A percentile compares a stretch with the other conserved stretches of the same genome.
phyloP scores from a whole-genome alignment of 305 asterid species.

The Andrographis paniculata region DNA sequence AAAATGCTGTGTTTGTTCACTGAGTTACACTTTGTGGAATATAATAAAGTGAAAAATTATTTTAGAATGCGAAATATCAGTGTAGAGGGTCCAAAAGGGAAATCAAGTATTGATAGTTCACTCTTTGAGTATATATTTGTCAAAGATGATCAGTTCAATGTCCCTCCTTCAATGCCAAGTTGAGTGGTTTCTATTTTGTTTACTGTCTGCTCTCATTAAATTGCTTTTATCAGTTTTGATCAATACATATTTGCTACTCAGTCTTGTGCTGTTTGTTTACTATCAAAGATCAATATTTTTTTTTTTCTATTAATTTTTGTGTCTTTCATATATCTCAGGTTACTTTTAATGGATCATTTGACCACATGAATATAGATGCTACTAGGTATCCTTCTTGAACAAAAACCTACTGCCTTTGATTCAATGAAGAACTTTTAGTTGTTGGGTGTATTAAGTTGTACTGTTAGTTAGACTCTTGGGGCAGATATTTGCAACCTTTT shows the following conservation, averaged over 20 bases:
- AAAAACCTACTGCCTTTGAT: conserved; percentile 12
- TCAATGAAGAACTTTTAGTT: conserved; percentile 3
- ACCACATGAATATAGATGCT: conserved; percentile 93
- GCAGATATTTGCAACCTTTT: conserved; percentile 9
- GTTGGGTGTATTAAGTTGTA: conserved; percentile 3
- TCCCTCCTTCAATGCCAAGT: background rate
- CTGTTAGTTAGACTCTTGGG: conserved; percentile 8
- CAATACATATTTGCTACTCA: background rate
- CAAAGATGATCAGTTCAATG: conserved; percentile 4
- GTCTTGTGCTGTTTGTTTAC: conserved; percentile 5
- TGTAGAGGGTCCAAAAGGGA: conserved; percentile 12
- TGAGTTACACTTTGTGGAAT: background rate
- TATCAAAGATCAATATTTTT: conserved; percentile 13
- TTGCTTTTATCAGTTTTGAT: background rate
- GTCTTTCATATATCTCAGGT: conserved; percentile 43
- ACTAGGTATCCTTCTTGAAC: conserved; percentile 58
- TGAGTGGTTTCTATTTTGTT: background rate
- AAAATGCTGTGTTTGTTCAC: too few relatives aligned
- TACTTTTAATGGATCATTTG: conserved; percentile 94
- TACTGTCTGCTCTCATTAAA: conserved; percentile 1
- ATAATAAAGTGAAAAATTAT: conserved; percentile 6
- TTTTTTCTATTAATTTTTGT: conserved; percentile 12
- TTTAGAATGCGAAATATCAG: conserved; percentile 1
- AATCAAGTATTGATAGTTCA: conserved; percentile 12
- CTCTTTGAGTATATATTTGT: conserved; percentile 4